Base-by-base conservation (phyloP, 768 basidiomycete genomes). In the Lyophyllum decastes region DNA sequence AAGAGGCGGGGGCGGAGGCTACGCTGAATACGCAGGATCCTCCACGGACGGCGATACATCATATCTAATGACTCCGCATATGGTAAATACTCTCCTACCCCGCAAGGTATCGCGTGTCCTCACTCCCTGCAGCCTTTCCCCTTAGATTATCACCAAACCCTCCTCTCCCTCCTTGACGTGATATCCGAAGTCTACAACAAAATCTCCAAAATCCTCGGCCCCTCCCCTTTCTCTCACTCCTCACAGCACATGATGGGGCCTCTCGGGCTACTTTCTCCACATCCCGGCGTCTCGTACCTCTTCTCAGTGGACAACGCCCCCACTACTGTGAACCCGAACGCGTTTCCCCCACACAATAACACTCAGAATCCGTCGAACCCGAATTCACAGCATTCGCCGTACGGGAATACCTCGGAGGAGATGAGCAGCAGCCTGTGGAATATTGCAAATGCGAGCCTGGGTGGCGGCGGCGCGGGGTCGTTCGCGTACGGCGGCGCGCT, bases 131-230 rank as follows among this genome's bases (percentile, higher is more conserved):
- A 94, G 93, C 90, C 94, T n/a, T 95, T 95, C 72, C 77, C 88
- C 2, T 71, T 95, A 54, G 94, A 95, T 71, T 95, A 96, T 68
- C 88, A 92, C 62, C 90, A 95, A 73, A 91, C 90, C 10, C 83
- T 95, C 34, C 83, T 94, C 52, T 92, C 94, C 33, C 85, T 94
- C 25, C 86, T 94, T 52, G 94, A 95, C 68, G 89, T 95, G 48
- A 82, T 95, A 40, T 90, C 91, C 17, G 92, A 94, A 67, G 85
- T 92, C 27, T 96, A 95, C 76, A 87, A 90, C 72, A 94, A 92
- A 72, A 89, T 96, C 40, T 83, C 83, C 9, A 86, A 86, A 66
- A 83, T 93, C 51, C 85, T 96, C 22, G 92, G 92, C 0, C 89
- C 92, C 4, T 92, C 91, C 0, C 87, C 88, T 0, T 88, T 92